These are phyloP conservation scores for Monosporascus ibericus DNA, from an alignment of 2,329 filamentous ascomycete species.

Conservation along the genomic window DNA sequence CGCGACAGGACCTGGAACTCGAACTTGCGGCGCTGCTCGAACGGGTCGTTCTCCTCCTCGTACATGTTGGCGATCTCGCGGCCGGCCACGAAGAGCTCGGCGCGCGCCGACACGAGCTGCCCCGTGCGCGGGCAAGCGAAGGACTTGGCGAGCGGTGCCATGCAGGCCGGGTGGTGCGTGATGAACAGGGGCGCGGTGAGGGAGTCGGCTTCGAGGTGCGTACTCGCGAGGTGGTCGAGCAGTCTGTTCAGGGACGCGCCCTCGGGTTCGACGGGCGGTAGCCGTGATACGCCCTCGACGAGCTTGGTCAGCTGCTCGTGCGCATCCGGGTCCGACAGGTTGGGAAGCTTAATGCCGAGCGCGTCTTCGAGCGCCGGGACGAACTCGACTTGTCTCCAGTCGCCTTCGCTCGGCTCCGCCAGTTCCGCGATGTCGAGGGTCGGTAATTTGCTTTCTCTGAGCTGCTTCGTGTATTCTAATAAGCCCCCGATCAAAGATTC, in stretches of 20 bases:
- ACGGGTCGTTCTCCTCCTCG: conserved; percentile 93
- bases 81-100: conserved; percentile 75
- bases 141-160: conserved; percentile 87
- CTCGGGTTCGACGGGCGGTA: conserved; percentile 53
- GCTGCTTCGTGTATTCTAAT: conserved; percentile 41
- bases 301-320: conserved; percentile 48
- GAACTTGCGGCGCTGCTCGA: conserved; percentile 81
- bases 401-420: conserved; percentile 37
- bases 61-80: conserved; percentile 93
- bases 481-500: conserved; percentile 62
- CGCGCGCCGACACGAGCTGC: conserved; percentile 73
- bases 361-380: conserved; percentile 69
- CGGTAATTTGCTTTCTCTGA: conserved; percentile 37
- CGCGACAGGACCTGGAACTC: conserved; percentile 39
- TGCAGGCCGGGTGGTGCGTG: conserved; percentile 79
- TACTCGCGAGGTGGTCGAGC: conserved; percentile 72
- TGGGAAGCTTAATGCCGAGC: conserved; percentile 60
- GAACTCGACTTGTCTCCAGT: conserved; percentile 71
- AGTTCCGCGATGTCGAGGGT: conserved; percentile 44
- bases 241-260: conserved; percentile 53
- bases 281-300: conserved; percentile 53
- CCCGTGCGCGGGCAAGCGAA: conserved; percentile 62
- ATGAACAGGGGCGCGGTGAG: conserved; percentile 69
- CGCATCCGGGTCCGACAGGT: conserved; percentile 51
- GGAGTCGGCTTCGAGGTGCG: conserved; percentile 75